Percentiles rank a stretch among this genome's conserved stretches.
Evolutionary conservation across 1,284 basidiomycete species (phyloP).

Genomic region (Moesziomyces antarcticus): DNA sequence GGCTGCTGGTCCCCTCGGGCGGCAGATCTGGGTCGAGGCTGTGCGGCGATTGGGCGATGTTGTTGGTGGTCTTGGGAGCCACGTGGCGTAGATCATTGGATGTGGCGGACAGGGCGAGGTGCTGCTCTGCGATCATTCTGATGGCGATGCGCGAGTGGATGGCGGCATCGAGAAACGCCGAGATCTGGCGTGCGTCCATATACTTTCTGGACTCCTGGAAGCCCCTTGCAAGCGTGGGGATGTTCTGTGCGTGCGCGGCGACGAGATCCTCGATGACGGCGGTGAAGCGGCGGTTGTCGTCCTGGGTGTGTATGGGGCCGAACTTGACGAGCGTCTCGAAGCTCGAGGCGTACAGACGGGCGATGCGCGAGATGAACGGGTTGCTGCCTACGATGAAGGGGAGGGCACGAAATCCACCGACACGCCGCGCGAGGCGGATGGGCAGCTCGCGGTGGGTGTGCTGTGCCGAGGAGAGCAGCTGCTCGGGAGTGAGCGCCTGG

Average conservation of each 20-base stretch:
- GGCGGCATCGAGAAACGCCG: slow-evolving; percentile 82
- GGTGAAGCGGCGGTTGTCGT: slow-evolving; percentile 79
- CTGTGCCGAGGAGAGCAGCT: slow-evolving; percentile 58
- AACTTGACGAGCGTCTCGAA: slow-evolving; percentile 80
- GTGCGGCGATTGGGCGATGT: slow-evolving; percentile 19
- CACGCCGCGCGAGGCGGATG: slow-evolving; percentile 64
- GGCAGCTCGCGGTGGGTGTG: slow-evolving; percentile 64
- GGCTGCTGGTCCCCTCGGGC: slow-evolving; percentile 17
- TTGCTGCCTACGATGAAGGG: slow-evolving; percentile 84
- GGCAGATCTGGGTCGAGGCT: slow-evolving; percentile 41
- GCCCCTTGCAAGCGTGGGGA: slow-evolving; percentile 87
- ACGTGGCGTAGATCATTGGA: slow-evolving; percentile 16
- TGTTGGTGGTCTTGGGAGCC: slow-evolving; percentile 8
- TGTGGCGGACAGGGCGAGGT: slow-evolving; percentile 75
- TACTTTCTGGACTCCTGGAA: slow-evolving; percentile 87
- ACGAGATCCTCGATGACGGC: slow-evolving; percentile 78
- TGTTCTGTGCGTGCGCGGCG: slow-evolving; percentile 82
- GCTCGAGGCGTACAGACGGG: slow-evolving; percentile 79
- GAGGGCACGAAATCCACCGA: slow-evolving; percentile 63
- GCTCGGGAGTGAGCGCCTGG: slow-evolving; percentile 50
- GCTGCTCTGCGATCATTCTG: slow-evolving; percentile 89
- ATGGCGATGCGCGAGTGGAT: slow-evolving; percentile 88
- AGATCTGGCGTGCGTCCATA: slow-evolving; percentile 81
- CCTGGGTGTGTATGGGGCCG: slow-evolving; percentile 74
- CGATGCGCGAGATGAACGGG: slow-evolving; percentile 81